These are phyloP conservation scores for Xerocomus amazonicus DNA, from an alignment of 1,284 basidiomycete genomes.

Conservation along the genomic window DNA sequence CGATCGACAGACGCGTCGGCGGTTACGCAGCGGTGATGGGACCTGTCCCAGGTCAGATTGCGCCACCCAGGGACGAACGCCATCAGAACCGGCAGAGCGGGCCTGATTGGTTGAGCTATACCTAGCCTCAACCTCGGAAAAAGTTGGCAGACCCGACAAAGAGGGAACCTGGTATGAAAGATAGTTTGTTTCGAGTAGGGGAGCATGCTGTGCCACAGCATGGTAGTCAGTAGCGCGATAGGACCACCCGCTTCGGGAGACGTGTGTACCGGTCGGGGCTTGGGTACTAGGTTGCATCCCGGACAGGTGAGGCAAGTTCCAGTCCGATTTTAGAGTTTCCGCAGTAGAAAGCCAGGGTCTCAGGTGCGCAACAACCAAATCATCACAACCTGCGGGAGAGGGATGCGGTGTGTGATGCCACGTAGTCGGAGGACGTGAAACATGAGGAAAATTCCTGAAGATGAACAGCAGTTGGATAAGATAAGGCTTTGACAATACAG, in stretches of 20 bases:
- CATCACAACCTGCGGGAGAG: background rate
- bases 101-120: background rate
- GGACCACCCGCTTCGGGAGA: background rate
- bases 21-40: slow-evolving; percentile 4
- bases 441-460: slow-evolving; percentile 5
- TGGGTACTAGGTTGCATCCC: slow-evolving; percentile 3
- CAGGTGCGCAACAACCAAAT: background rate
- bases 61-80: background rate
- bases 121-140: background rate
- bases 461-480: background rate
- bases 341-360: background rate
- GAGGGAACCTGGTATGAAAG: background rate
- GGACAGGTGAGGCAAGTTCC: background rate
- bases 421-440: background rate
- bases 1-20: slow-evolving; percentile 1
- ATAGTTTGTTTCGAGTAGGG: background rate
- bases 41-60: background rate
- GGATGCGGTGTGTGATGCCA: background rate
- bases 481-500: background rate
- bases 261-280: slow-evolving; percentile 14
- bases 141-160: background rate
- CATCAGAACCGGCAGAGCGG: background rate
- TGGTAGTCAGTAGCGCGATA: slow-evolving; percentile 7
- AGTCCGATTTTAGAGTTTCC: background rate
- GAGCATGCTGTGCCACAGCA: slow-evolving; percentile 24